phyloP scores from a whole-genome alignment of 805 yeast genomes.

The Saturnispora besseyi region DNA sequence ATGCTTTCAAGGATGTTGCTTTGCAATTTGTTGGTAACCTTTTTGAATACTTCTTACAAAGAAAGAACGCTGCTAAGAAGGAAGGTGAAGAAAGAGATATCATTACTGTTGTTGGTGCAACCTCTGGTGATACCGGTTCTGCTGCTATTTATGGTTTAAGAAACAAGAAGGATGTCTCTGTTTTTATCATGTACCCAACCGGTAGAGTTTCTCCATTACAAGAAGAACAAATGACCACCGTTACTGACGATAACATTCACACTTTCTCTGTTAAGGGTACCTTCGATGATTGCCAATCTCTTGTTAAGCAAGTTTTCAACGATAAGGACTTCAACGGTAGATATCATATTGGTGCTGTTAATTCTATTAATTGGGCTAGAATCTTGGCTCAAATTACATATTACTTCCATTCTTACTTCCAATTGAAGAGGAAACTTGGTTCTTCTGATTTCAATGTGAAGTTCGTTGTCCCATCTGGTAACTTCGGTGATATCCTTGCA shows the following conservation, averaged over 20 bases:
- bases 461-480: constrained; percentile 95
- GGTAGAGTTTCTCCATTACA: constrained; percentile 97
- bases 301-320: constrained; percentile 87
- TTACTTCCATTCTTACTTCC: constrained; percentile 88
- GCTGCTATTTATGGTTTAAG: constrained; percentile 98
- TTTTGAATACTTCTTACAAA: constrained; percentile 81
- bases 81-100: constrained; percentile 53
- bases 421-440: constrained; percentile 35
- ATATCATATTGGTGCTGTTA: constrained; percentile 95
- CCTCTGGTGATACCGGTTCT: constrained; percentile 98
- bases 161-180: constrained; percentile 96
- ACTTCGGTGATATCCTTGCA: constrained; percentile 96
- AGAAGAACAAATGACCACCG: constrained; percentile 98
- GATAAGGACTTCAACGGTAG: constrained; percentile 79
- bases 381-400: constrained; percentile 96
- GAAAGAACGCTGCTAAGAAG: constrained; percentile 52
- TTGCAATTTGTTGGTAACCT: constrained; percentile 95
- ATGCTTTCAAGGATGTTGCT: constrained; percentile 98
- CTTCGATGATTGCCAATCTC: constrained; percentile 96
- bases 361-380: constrained; percentile 98
- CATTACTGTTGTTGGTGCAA: constrained; percentile 96
- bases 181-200: constrained; percentile 91
- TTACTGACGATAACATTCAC: constrained; percentile 84
- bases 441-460: constrained; percentile 42
- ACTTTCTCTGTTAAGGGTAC: constrained; percentile 93